These are phyloP conservation scores for Cenchrus fungigraminus DNA, from an alignment of 176 grass and related monocot species.

Conservation along the genomic window DNA sequence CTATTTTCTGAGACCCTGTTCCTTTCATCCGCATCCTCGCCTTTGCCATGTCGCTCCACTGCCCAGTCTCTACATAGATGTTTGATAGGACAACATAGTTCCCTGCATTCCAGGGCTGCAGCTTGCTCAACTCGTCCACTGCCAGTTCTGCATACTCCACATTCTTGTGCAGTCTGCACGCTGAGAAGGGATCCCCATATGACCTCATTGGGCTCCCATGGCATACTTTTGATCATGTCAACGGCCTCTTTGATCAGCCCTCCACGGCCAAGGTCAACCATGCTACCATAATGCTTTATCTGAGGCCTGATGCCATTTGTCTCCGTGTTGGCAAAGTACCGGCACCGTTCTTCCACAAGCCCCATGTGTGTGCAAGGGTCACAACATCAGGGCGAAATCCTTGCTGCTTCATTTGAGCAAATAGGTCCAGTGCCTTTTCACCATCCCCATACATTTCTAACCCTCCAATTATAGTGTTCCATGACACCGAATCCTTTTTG, in stretches of 20 bases:
- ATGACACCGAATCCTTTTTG: constrained; percentile 70
- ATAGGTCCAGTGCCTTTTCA: constrained; percentile 57
- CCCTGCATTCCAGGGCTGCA: constrained; percentile 63
- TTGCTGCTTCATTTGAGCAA: constrained; percentile 69
- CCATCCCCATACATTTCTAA: constrained; percentile 80
- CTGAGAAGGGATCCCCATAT: constrained; percentile 78
- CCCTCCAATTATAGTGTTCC: constrained; percentile 81
- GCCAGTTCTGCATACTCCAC: constrained; percentile 63
- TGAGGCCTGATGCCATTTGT: constrained; percentile 58
- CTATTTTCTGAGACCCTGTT: constrained; percentile 64
- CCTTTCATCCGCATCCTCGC: constrained; percentile 71
- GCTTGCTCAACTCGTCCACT: constrained; percentile 59
- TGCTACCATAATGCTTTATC: constrained; percentile 80
- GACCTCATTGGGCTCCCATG: constrained; percentile 63
- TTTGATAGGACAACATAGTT: constrained; percentile 76
- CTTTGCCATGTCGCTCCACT: constrained; percentile 74
- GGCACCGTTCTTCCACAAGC: constrained; percentile 55
- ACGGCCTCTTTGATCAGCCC: constrained; percentile 67
- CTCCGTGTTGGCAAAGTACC: constrained; percentile 59
- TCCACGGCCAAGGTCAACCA: constrained; percentile 75
- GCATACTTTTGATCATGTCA: constrained; percentile 61
- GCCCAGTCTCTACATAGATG: constrained; percentile 67
- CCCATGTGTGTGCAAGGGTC: constrained; percentile 79
- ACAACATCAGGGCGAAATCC: constrained; percentile 64
- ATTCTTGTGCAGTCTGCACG: constrained; percentile 77